phyloP scores from a whole-genome alignment of 2,329 filamentous ascomycete species.

The Fusarium bulbicola region DNA sequence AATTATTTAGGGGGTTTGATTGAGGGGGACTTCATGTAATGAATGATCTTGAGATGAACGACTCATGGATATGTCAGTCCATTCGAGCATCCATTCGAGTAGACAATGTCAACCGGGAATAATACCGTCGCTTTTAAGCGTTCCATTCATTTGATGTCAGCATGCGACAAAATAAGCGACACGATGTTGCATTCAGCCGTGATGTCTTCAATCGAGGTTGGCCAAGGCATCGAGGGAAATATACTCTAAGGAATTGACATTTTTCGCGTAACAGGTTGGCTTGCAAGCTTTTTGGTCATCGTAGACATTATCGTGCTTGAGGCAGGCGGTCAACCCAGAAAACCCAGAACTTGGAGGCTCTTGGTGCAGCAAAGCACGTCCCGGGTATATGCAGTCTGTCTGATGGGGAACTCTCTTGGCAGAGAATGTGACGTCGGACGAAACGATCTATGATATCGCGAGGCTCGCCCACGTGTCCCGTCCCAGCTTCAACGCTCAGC shows the following conservation, averaged over 20 bases:
- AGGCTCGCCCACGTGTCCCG: not conserved
- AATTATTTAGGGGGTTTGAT: not conserved
- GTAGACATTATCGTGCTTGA: too few species aligned
- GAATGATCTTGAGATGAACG: not conserved
- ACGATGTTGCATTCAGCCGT: not conserved
- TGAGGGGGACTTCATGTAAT: not conserved
- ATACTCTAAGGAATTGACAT: too few species aligned
- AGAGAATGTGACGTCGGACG: not conserved
- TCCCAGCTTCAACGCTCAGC: not conserved
- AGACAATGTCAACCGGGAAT: not conserved
- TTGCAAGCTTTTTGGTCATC: too few species aligned
- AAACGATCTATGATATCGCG: not conserved
- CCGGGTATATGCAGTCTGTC: not conserved
- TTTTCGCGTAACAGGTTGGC: too few species aligned
- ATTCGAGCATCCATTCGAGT: not conserved
- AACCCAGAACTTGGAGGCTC: not conserved
- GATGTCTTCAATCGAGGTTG: too few species aligned
- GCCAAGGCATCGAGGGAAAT: too few species aligned
- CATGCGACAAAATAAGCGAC: not conserved
- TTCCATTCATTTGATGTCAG: too few species aligned
- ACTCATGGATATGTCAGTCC: not conserved
- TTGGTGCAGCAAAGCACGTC: not conserved
- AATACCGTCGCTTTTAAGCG: not conserved
- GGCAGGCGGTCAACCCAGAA: not conserved
- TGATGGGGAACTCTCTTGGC: not conserved